Evolutionary conservation across 768 basidiomycete species (phyloP), one percentile per base, ranked within the genome.

Genomic region (Tephrocybe sp.): DNA sequence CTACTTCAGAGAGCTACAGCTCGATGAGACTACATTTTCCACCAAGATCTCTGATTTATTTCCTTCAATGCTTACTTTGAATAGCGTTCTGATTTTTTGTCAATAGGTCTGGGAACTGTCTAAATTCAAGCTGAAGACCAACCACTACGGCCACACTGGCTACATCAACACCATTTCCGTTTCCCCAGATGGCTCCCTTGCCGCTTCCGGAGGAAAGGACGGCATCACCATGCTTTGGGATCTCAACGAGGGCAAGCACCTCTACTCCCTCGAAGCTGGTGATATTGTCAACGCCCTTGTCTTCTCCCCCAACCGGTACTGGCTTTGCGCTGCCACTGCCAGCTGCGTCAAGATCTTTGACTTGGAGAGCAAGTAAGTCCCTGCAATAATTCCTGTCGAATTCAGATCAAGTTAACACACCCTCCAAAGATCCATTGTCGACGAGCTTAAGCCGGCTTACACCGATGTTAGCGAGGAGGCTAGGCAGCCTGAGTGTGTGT

Each of bases 221-320:
- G 94, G 94, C 54, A 95, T 97, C 73, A 97, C 94, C 69, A 97
- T 97, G 94, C 88, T 97, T 56, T 99, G 97, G 97, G 97, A 99
- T 70, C 77, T 99, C 64, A 98, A 97, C 76, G 97, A 98, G 80
- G 94, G 94, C 80, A 98, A 97, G 78, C 97, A 98, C 81, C 86
- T 99, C 64, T 99, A 99, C 82, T 97, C 94, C 46, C 88, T 99
- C 52, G 97, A 99, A 72, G 97, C 97, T 41, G 94, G 94, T 53
- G 92, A 99, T 69, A 77, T 94, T 60, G 94, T 99, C 82, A 97
- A 99, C 68, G 94, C 97, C 53, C 89, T 99, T 59, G 97, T 98
- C 69, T 99, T 99, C 83, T 94, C 92, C 13, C 97, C 97, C 53
- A 99, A 99, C 82, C 88, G 95, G 51, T 99, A 99, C 88, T 99